Percentiles rank a stretch among this genome's conserved stretches.
Evolutionary conservation across 768 basidiomycete genomes (phyloP).

Genomic region (Trametes cubensis): DNA sequence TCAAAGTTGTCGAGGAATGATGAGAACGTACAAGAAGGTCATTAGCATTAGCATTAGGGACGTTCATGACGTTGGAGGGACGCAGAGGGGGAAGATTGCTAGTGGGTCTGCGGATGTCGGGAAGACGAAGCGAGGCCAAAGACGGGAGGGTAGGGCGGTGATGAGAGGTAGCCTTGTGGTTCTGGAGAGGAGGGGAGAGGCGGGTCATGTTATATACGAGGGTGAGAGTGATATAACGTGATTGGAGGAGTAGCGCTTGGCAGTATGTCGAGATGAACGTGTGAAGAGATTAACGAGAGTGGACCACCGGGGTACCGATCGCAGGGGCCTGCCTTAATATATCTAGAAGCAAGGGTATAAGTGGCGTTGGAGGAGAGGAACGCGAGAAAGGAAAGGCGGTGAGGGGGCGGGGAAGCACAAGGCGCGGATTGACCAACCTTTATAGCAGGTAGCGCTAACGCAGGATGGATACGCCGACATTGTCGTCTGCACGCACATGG

Average conservation of each 20-base stretch:
- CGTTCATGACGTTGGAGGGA: constrained; percentile 3
- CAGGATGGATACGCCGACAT: constrained; percentile 16
- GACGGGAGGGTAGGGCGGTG: constrained; percentile 56
- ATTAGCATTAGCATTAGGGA: constrained; percentile 17
- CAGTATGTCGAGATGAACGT: constrained; percentile 17
- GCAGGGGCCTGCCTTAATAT: constrained; percentile 35
- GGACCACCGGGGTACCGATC: constrained; percentile 34
- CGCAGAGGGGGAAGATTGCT: constrained; percentile 12
- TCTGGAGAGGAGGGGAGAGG: constrained; percentile 19
- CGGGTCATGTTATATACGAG: constrained; percentile 21
- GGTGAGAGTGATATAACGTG: constrained; percentile 10
- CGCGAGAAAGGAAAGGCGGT: constrained; percentile 26
- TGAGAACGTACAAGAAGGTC: constrained; percentile 20
- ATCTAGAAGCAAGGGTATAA: constrained; percentile 24
- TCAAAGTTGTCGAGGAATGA: background rate
- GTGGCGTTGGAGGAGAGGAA: constrained; percentile 15
- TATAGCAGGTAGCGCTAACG: constrained; percentile 24
- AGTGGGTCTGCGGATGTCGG: constrained; percentile 19
- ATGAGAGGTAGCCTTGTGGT: constrained; percentile 26
- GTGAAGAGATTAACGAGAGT: constrained; percentile 26
- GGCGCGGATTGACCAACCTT: constrained; percentile 19
- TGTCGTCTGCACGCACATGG: constrained; percentile 13
- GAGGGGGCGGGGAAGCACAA: constrained; percentile 15
- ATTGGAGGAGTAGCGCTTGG: constrained; percentile 10
- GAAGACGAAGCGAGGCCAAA: constrained; percentile 51